phyloP scores from a whole-genome alignment of 225 moss, liverwort and hornwort genomes.

The Pseudoscleropodium purum region DNA sequence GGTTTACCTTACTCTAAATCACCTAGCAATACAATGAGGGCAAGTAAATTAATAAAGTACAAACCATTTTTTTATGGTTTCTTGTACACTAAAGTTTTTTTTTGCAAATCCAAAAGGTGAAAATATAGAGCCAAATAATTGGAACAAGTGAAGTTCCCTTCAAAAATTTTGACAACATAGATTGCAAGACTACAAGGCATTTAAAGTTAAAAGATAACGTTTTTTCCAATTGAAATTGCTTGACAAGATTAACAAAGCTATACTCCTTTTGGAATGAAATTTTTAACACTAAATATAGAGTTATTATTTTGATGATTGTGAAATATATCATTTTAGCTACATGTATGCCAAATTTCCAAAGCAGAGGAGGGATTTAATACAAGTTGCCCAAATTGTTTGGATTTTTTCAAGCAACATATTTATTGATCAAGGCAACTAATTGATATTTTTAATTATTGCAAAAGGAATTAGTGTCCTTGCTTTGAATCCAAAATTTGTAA shows the following conservation, averaged over 20 bases:
- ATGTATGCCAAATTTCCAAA: not conserved
- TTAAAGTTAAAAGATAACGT: not conserved
- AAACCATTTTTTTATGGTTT: not conserved
- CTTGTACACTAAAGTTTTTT: not conserved
- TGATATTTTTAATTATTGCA: rapidly evolving
- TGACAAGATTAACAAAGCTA: not conserved
- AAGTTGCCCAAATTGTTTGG: rapidly evolving
- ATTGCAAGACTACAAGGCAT: not conserved
- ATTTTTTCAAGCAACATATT: not conserved
- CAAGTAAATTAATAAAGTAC: not conserved
- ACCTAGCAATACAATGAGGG: rapidly evolving
- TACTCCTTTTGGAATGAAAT: no score
- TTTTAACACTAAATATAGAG: not conserved
- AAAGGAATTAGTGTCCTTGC: not conserved
- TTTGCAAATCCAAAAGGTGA: not conserved
- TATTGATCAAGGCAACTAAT: not conserved
- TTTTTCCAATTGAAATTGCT: not conserved
- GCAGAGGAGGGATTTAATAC: not conserved
- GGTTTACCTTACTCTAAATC: not conserved
- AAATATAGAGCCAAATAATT: not conserved
- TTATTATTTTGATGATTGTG: not conserved
- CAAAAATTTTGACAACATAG: not conserved
- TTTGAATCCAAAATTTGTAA: not conserved
- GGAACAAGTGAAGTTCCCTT: not conserved
- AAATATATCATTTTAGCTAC: not conserved